These are phyloP conservation scores for Hypericum perforatum DNA, from an alignment of 345 rosid genomes.

Conservation along the genomic window DNA sequence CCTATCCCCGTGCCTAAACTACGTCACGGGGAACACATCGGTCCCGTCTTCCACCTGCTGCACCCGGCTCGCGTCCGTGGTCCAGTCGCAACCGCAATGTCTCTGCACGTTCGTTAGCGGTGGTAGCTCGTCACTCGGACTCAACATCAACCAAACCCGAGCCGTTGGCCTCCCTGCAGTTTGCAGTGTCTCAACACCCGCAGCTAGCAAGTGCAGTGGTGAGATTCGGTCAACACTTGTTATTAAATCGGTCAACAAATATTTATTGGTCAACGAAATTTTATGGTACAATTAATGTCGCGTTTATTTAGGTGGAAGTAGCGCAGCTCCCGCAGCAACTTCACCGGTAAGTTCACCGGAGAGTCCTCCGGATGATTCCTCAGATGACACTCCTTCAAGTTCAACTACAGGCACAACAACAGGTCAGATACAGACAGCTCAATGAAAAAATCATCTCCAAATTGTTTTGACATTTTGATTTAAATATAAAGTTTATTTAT, in stretches of 20 bases:
- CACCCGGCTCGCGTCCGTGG: too few species aligned
- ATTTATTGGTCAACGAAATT: background rate
- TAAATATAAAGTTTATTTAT: too few species aligned
- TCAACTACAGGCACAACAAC: slow-evolving; percentile 12
- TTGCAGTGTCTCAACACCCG: slow-evolving; percentile 25
- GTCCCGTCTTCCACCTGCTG: too few species aligned
- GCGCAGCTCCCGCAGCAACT: background rate
- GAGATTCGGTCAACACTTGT: background rate
- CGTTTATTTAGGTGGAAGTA: background rate
- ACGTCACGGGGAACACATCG: slow-evolving; percentile 16
- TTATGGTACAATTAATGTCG: background rate
- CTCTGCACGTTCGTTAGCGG: background rate
- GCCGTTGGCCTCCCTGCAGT: slow-evolving; percentile 21
- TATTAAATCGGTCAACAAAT: background rate
- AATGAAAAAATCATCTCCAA: too few species aligned
- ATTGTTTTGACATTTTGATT: too few species aligned
- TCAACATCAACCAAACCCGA: slow-evolving; percentile 15
- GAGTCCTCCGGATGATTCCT: slow-evolving; percentile 20
- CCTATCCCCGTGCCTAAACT: slow-evolving; percentile 29
- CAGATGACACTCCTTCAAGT: slow-evolving; percentile 14
- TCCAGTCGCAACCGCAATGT: too few species aligned
- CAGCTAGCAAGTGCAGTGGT: slow-evolving; percentile 30
- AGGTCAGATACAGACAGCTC: too few species aligned
- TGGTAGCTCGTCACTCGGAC: slow-evolving; percentile 11
- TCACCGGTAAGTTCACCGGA: slow-evolving; percentile 17